Evolutionary conservation across 2,329 filamentous ascomycete species (phyloP), one percentile per base, ranked within the genome.

Genomic region (Emmonsiellopsis sp.): DNA sequence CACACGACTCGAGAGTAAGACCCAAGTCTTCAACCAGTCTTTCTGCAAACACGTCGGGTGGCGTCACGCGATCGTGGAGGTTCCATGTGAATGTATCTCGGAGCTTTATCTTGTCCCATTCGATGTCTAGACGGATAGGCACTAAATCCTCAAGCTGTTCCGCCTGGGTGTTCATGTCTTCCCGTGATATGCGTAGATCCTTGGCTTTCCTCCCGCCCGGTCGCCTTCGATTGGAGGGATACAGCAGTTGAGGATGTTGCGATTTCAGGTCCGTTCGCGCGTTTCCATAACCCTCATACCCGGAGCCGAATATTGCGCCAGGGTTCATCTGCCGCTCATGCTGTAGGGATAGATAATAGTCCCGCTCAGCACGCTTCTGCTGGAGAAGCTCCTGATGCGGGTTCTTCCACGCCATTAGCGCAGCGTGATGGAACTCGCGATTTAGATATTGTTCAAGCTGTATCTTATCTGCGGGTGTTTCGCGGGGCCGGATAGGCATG

Each of bases 81-180:
- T 98, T 98, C 91, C 92, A 98, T 2, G 93, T 97, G 61, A 98
- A 96, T 0, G 93, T 97, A 70, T 98, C 93, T 68, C 93, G 87
- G 56, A 98, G 78, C 71, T 93, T 93, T 62, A 97, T 82, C 74
- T 95, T 95, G 60, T 97, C 92, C 80, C 88, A 87, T 64, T 98
- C 93, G 49, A 97, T 88, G 63, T 98, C 93, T 52, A 98, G 74
- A 47, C 93, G 83, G 59, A 98, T 81, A 2, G 93, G 93, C 1
- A 97, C 88, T 52, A 98, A 75, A 65, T 96, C 89, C 68, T 98
- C 93, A 51, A 88, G 79, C 65, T 92, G 87, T 61, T 97, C 92
- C 27, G 88, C 89, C 73, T 97, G 93, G 60, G 84, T 82, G 57
- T 83, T 80, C 74, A 91, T 80, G 60, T 95, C 89, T 67, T 89